Conservation (phyloP, 192 early-diverging fungal genomes). For the Coemansia furcata region DNA sequence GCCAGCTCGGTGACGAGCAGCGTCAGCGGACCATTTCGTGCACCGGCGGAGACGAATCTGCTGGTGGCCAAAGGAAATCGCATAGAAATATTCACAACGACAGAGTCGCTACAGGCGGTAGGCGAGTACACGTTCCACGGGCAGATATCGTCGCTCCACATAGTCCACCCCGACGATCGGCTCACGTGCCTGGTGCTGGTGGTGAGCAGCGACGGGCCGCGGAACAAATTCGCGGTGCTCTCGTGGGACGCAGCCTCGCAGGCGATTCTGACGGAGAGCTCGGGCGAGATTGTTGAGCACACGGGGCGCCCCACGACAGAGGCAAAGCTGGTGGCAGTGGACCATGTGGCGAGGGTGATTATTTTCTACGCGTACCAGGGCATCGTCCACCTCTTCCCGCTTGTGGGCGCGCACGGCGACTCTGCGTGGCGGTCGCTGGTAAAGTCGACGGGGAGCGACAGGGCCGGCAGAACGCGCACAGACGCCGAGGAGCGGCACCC, state of each 20-base stretch:
- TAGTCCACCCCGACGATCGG: slow-evolving; percentile 32
- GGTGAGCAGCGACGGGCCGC: slow-evolving; percentile 45
- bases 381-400: slow-evolving; percentile 61
- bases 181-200: slow-evolving; percentile 67
- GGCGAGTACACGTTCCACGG: slow-evolving; percentile 67
- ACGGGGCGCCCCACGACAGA: slow-evolving; percentile 56
- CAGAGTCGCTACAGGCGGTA: slow-evolving; percentile 50
- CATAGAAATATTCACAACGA: slow-evolving; percentile 54
- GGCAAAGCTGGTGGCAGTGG: slow-evolving; percentile 57
- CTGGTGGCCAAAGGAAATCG: slow-evolving; percentile 61
- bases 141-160: slow-evolving; percentile 58
- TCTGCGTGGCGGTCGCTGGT: slow-evolving; percentile 8
- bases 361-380: slow-evolving; percentile 69
- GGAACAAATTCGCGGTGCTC: slow-evolving; percentile 68
- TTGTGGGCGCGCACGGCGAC: slow-evolving; percentile 25
- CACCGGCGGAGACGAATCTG: slow-evolving; percentile 62
- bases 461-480: neutral
- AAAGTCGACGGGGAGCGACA: neutral
- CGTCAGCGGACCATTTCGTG: slow-evolving; percentile 65
- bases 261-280: slow-evolving; percentile 62
- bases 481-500: slow-evolving; percentile 8
- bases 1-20: slow-evolving; percentile 68
- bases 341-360: slow-evolving; percentile 55
- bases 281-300: slow-evolving; percentile 59
- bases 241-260: slow-evolving; percentile 57